These are phyloP conservation scores for Stagonosporopsis cucurbitacearum DNA, from an alignment of 2,329 filamentous ascomycete species.

Conservation along the genomic window DNA sequence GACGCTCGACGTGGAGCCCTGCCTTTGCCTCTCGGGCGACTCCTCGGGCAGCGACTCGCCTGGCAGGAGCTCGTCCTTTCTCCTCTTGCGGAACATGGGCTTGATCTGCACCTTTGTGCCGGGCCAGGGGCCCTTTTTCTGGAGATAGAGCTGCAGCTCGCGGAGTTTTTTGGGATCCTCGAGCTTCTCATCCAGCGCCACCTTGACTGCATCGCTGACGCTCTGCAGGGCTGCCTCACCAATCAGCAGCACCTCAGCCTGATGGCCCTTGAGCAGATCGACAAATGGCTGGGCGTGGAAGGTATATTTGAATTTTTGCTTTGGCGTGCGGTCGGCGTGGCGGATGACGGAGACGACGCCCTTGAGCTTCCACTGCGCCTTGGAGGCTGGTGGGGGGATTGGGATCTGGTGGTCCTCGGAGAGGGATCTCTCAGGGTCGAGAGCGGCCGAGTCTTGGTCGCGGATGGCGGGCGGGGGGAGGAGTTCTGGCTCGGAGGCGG, in stretches of 20 bases:
- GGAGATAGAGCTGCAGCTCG: conserved; percentile 81
- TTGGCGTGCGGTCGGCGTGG: conserved; percentile 95
- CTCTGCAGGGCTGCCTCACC: conserved; percentile 88
- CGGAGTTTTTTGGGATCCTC: conserved; percentile 90
- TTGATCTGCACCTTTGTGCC: conserved; percentile 99
- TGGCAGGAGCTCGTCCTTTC: conserved; percentile 63
- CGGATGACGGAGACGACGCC: conserved; percentile 96
- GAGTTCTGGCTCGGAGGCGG: conserved; percentile 44
- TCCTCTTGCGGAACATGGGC: conserved; percentile 95
- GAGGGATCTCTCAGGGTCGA: conserved; percentile 35
- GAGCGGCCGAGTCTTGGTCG: conserved; percentile 28
- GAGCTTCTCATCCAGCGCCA: conserved; percentile 76
- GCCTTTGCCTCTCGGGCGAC: conserved; percentile 34
- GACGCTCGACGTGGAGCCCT: conserved; percentile 27
- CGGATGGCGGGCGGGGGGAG: conserved; percentile 33
- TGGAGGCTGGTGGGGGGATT: conserved; percentile 65
- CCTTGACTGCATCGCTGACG: conserved; percentile 85
- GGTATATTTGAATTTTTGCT: conserved; percentile 99
- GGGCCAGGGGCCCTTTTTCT: conserved; percentile 91
- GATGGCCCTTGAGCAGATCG: conserved; percentile 89
- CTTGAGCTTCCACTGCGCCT: conserved; percentile 97
- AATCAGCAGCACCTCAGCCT: conserved; percentile 93
- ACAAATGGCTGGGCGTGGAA: conserved; percentile 98
- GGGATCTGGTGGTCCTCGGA: conserved; percentile 41
- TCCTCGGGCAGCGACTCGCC: conserved; percentile 41